Percentiles rank a stretch among this genome's conserved stretches.
phyloP scores from a whole-genome alignment of 2,329 filamentous ascomycete genomes.

The Tolypocladium cylindrosporum region DNA sequence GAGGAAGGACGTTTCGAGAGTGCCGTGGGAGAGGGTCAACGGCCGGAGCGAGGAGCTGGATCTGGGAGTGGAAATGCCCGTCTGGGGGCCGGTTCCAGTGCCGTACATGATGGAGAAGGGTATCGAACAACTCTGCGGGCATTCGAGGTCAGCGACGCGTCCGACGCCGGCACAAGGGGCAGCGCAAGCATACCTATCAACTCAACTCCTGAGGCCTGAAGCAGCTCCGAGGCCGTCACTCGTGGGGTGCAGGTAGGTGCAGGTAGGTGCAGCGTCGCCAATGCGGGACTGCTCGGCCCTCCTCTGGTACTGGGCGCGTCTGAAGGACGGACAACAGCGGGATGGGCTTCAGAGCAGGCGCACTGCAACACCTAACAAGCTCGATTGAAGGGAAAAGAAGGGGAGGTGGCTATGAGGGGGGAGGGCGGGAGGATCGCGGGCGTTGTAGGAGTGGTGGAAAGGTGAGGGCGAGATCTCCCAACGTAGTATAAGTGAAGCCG shows the following conservation, averaged over 20 bases:
- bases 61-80: conserved; percentile 92
- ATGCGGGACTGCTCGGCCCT: conserved; percentile 3
- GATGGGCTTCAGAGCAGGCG: conserved; percentile 3
- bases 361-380: conserved; percentile 1
- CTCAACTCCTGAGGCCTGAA: conserved; percentile 16
- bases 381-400: background rate
- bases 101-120: conserved; percentile 66
- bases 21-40: conserved; percentile 82
- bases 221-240: conserved; percentile 5
- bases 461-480: conserved; percentile 12
- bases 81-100: conserved; percentile 73
- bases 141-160: conserved; percentile 7
- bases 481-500: conserved; percentile 20
- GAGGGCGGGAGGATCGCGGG: background rate
- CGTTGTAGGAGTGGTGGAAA: background rate
- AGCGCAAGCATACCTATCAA: conserved; percentile 19
- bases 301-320: background rate
- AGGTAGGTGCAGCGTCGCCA: background rate
- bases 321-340: background rate
- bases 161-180: background rate
- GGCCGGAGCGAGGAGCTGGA: conserved; percentile 88
- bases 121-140: conserved; percentile 28
- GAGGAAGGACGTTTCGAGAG: conserved; percentile 91
- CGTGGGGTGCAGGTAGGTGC: background rate
- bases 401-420: conserved; percentile 1